These are phyloP conservation scores for Helicocarpus griseus DNA, from an alignment of 2,329 filamentous ascomycete genomes.

Conservation along the genomic window DNA sequence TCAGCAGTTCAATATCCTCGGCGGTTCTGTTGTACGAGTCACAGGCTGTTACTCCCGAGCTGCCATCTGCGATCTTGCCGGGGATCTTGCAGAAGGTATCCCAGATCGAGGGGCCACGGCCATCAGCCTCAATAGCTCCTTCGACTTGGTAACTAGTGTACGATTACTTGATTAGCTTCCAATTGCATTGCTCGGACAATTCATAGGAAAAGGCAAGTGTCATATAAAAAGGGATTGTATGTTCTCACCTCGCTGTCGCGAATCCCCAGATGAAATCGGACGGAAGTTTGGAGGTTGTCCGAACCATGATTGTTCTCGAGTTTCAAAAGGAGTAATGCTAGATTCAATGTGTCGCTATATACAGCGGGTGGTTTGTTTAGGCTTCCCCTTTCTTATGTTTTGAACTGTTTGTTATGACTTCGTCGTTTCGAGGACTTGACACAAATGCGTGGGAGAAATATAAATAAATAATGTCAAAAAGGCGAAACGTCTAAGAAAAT, in stretches of 20 bases:
- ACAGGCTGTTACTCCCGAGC: constrained; percentile 67
- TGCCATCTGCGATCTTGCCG: constrained; percentile 73
- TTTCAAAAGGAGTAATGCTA: too few relatives aligned
- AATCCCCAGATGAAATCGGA: constrained; percentile 71
- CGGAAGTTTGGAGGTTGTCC: constrained; percentile 38
- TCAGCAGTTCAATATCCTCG: constrained; percentile 69
- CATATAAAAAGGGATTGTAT: background rate
- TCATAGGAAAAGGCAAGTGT: background rate
- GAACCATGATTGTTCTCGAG: constrained; percentile 10
- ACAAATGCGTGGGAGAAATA: too few relatives aligned
- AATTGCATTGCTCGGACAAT: background rate
- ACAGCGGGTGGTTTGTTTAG: too few relatives aligned
- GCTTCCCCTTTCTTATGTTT: too few relatives aligned
- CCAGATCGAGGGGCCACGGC: constrained; percentile 77
- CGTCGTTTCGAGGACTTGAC: too few relatives aligned
- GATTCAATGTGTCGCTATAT: too few relatives aligned
- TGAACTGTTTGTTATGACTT: too few relatives aligned
- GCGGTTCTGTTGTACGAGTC: constrained; percentile 75
- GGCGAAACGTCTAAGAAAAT: too few relatives aligned
- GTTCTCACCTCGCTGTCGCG: constrained; percentile 60
- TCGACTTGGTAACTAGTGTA: constrained; percentile 74
- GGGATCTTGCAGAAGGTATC: constrained; percentile 75
- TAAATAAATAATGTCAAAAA: too few relatives aligned
- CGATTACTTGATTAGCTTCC: background rate
- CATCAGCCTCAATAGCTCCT: constrained; percentile 63